These are phyloP conservation scores for Vigna angularis DNA, from an alignment of 306 rosid species.

Conservation along the genomic window DNA sequence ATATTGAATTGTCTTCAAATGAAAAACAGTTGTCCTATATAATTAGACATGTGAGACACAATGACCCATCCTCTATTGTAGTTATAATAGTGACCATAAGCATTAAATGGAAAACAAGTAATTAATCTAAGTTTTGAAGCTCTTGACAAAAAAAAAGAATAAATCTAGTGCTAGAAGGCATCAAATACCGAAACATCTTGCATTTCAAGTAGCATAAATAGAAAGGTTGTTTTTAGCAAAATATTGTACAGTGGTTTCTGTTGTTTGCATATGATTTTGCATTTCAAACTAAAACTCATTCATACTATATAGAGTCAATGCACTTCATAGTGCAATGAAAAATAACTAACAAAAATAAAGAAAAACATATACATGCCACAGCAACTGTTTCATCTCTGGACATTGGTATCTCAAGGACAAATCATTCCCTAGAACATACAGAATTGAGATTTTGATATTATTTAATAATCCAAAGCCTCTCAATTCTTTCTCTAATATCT, in stretches of 20 bases:
- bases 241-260: background rate
- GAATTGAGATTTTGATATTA: background rate
- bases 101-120: constrained; percentile 4
- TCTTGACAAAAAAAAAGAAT: background rate
- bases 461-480: background rate
- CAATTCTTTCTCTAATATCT: background rate
- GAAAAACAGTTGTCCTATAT: constrained; percentile 3
- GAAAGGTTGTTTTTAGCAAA: background rate
- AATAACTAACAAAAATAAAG: background rate
- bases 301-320: background rate
- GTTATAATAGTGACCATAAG: background rate
- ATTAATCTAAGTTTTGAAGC: constrained; percentile 1
- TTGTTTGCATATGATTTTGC: constrained; percentile 3
- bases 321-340: background rate
- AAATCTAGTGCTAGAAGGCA: background rate
- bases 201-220: background rate
- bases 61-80: background rate
- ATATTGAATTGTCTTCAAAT: background rate
- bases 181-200: background rate
- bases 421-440: background rate
- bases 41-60: constrained; percentile 16
- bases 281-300: background rate
- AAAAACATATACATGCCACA: background rate
- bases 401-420: background rate
- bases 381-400: background rate